phyloP scores from a whole-genome alignment of 2,329 filamentous ascomycete genomes.

The Fusarium sublunatum region DNA sequence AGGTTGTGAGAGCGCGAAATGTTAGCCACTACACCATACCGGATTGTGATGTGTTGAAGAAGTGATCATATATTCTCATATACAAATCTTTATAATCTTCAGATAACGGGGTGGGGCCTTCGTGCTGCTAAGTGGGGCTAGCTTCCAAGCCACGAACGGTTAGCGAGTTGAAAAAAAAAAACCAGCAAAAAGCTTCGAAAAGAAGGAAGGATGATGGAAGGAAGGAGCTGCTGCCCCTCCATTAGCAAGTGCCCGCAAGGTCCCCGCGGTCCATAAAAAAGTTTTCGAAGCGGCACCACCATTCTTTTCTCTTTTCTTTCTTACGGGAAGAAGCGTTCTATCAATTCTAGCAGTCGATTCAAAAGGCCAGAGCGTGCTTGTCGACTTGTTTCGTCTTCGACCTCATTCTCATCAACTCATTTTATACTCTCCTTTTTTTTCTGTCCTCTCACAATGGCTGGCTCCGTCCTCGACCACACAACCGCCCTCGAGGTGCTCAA shows the following conservation, averaged over 20 bases:
- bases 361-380: conserved; percentile 46
- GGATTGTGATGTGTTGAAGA: conserved; percentile 16
- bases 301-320: conserved; percentile 58
- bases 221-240: conserved; percentile 27
- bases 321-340: conserved; percentile 65
- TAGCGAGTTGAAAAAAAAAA: conserved; percentile 4
- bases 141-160: neutral
- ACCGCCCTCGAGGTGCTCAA: conserved; percentile 84
- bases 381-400: conserved; percentile 55
- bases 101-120: too few relatives aligned
- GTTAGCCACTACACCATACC: conserved; percentile 49
- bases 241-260: conserved; percentile 35
- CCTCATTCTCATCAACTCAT: conserved; percentile 51
- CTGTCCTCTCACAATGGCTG: conserved; percentile 67
- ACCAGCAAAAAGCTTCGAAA: conserved; percentile 6
- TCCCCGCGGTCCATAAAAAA: conserved; percentile 54
- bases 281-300: conserved; percentile 50
- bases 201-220: neutral
- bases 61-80: too few relatives aligned
- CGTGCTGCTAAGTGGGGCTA: too few relatives aligned
- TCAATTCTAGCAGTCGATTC: conserved; percentile 54
- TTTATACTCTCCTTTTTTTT: conserved; percentile 47
- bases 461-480: conserved; percentile 75
- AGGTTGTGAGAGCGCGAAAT: conserved; percentile 45
- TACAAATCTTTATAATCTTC: too few relatives aligned